These are phyloP conservation scores for Suillus cothurnatus DNA, from an alignment of 768 basidiomycete species.

Conservation along the genomic window DNA sequence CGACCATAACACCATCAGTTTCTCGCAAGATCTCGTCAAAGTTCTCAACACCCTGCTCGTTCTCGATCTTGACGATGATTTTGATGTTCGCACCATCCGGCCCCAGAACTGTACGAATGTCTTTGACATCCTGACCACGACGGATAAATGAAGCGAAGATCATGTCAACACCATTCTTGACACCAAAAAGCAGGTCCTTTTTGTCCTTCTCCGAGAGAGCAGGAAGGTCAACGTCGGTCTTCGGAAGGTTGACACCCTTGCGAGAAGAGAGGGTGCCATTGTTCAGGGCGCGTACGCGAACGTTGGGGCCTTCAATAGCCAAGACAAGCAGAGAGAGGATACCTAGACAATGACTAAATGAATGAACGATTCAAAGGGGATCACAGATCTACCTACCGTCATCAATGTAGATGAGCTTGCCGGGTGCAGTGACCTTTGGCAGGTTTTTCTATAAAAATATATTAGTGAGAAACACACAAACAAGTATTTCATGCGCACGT, in stretches of 20 bases:
- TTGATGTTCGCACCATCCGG: conserved; percentile 96
- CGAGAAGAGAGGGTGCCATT: conserved; percentile 91
- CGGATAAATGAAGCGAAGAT: conserved; percentile 99
- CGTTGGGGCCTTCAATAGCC: conserved; percentile 77
- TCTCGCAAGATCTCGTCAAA: conserved; percentile 98
- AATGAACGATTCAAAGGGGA: conserved; percentile 7
- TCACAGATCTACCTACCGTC: conserved; percentile 59
- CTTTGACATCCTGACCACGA: conserved; percentile 88
- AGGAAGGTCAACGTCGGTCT: conserved; percentile 96
- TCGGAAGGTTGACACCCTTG: conserved; percentile 99
- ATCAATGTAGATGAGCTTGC: conserved; percentile 96
- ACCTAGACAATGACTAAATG: conserved; percentile 34
- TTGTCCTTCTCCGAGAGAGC: conserved; percentile 99
- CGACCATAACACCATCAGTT: conserved; percentile 99
- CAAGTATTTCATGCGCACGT: conserved; percentile 53
- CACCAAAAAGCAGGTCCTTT: conserved; percentile 90
- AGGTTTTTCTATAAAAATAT: conserved; percentile 67
- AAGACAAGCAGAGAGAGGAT: conserved; percentile 93
- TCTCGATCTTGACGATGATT: conserved; percentile 99
- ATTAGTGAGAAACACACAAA: conserved; percentile 6
- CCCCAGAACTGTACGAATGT: conserved; percentile 92
- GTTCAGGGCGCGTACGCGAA: conserved; percentile 88
- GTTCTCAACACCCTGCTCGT: conserved; percentile 98
- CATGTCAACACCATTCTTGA: conserved; percentile 99
- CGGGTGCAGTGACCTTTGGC: conserved; percentile 94